Conservation (phyloP, 2,329 filamentous ascomycete genomes). For the Penicillium sp. region DNA sequence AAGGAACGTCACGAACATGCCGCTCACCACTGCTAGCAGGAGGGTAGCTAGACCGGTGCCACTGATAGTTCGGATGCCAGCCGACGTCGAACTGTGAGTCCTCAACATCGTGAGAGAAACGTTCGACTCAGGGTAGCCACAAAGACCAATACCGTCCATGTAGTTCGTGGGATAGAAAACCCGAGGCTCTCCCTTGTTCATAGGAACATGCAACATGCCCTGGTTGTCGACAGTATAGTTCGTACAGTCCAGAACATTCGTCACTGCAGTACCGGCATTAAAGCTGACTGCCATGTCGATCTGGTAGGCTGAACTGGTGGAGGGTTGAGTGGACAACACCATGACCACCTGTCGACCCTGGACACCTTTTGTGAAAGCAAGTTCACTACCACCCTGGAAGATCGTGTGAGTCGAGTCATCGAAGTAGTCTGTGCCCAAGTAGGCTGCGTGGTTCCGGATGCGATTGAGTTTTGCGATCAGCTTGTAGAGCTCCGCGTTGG, state of each 20-base stretch:
- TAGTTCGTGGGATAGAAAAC: constrained; percentile 31
- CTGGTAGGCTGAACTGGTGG: constrained; percentile 29
- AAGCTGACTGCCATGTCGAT: constrained; percentile 32
- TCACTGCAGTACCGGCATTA: constrained; percentile 25
- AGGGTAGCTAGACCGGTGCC: neutral
- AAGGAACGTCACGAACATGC: neutral
- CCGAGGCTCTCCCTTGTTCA: constrained; percentile 34
- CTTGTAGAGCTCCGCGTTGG: constrained; percentile 41
- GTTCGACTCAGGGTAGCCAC: constrained; percentile 23
- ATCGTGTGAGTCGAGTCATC: constrained; percentile 29
- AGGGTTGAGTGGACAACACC: constrained; percentile 46
- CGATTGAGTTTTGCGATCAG: constrained; percentile 42
- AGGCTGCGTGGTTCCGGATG: constrained; percentile 45
- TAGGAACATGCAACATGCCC: constrained; percentile 28
- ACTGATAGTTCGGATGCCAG: neutral
- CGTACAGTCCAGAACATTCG: constrained; percentile 31
- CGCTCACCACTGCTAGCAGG: neutral
- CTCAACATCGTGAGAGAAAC: constrained; percentile 7
- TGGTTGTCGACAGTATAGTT: constrained; percentile 28
- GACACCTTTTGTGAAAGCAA: constrained; percentile 49
- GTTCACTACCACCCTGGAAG: constrained; percentile 33
- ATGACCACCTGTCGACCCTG: constrained; percentile 44
- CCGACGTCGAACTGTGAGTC: neutral
- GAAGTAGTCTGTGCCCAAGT: constrained; percentile 39
- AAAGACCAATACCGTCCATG: constrained; percentile 35